A percentile compares a stretch with the other conserved stretches of the same genome.
Conservation (phyloP, 495 filamentous ascomycete genomes). For the Aspergillus ostianus region DNA sequence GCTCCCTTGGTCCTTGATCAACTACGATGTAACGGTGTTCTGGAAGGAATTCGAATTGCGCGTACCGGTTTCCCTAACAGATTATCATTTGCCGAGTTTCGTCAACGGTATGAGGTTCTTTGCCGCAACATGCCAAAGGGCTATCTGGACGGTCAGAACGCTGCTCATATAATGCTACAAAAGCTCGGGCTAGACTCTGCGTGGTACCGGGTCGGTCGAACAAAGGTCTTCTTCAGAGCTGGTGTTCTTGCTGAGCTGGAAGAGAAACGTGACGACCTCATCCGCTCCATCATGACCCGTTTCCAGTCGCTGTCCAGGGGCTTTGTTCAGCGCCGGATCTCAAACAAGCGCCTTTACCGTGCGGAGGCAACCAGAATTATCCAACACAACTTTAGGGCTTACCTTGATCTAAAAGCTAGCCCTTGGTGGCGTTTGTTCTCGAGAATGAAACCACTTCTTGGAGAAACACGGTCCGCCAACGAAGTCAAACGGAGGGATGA, state of each 20-base stretch:
- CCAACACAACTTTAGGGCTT: slow-evolving; percentile 86
- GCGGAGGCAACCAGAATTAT: slow-evolving; percentile 94
- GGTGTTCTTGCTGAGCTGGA: slow-evolving; percentile 96
- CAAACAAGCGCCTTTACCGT: slow-evolving; percentile 88
- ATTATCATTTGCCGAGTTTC: slow-evolving; percentile 87
- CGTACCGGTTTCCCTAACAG: slow-evolving; percentile 98
- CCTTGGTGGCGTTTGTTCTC: slow-evolving; percentile 97
- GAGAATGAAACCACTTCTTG: slow-evolving; percentile 92
- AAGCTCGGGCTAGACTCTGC: slow-evolving; percentile 80
- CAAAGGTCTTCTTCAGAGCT: slow-evolving; percentile 97
- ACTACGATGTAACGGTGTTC: slow-evolving; percentile 94
- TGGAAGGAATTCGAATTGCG: slow-evolving; percentile 97
- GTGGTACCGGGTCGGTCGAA: slow-evolving; percentile 89
- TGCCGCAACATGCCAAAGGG: slow-evolving; percentile 86
- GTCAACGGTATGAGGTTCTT: slow-evolving; percentile 95
- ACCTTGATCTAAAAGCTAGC: slow-evolving; percentile 81
- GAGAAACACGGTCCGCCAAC: slow-evolving; percentile 81
- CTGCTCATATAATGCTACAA: slow-evolving; percentile 82
- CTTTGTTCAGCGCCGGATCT: slow-evolving; percentile 81
- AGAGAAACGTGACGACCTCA: slow-evolving; percentile 88
- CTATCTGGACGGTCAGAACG: slow-evolving; percentile 85
- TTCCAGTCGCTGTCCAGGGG: slow-evolving; percentile 92
- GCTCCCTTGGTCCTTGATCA: slow-evolving; percentile 91
- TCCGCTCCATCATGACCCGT: slow-evolving; percentile 86
- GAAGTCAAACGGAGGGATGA: slow-evolving; percentile 95